Percentiles rank a stretch among this genome's conserved stretches.
Conservation (phyloP, 768 basidiomycete species). For the Tricholoma saponaceum region DNA sequence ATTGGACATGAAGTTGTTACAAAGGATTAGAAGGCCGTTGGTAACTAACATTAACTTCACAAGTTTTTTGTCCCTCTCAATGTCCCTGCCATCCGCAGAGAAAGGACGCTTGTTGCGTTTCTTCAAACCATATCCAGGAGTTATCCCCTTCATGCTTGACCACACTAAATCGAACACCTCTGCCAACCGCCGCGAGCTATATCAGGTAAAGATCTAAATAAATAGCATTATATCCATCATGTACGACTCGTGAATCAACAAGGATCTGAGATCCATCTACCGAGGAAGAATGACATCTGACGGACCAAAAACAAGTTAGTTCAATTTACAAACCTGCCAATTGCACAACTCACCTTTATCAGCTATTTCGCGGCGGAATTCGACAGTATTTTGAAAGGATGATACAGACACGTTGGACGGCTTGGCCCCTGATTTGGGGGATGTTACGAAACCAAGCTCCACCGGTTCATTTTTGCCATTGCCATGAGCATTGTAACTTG, state of each 20-base stretch:
- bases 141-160: no score
- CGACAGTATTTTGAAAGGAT: background rate
- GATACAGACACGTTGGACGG: background rate
- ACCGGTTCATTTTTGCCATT: background rate
- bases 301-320: background rate
- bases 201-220: background rate
- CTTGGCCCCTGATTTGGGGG: background rate
- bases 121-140: no score
- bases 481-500: background rate
- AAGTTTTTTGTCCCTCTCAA: no score
- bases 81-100: no score
- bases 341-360: background rate
- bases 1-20: no score
- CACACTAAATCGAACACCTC: no score
- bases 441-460: background rate
- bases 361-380: background rate
- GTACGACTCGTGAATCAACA: background rate
- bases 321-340: background rate
- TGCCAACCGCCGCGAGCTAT: no score
- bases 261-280: background rate
- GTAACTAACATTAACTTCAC: no score
- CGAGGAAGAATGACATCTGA: background rate
- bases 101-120: no score
- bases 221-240: background rate
- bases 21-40: no score